Conservation (phyloP, 768 basidiomycete species). For the Peribolospora baueri region DNA sequence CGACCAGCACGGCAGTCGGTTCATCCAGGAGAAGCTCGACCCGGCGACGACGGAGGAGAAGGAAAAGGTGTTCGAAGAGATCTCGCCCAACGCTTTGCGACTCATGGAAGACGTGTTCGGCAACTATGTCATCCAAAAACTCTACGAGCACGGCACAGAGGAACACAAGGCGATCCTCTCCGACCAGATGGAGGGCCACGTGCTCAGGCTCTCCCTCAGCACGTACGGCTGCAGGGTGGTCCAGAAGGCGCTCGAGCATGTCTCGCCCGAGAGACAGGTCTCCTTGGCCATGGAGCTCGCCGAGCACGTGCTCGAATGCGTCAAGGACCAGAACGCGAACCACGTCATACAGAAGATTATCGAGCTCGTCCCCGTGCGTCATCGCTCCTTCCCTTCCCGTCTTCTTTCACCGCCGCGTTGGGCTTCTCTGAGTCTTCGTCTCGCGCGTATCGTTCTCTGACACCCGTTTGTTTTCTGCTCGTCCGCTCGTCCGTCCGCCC, state of each 20-base stretch:
- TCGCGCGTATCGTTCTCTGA: too few species aligned
- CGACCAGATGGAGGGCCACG: conserved; percentile 48
- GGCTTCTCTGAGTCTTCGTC: too few species aligned
- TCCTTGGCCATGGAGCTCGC: conserved; percentile 54
- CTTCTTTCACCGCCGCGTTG: too few species aligned
- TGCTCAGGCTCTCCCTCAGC: conserved; percentile 53
- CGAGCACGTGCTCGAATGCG: conserved; percentile 53
- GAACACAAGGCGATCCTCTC: conserved; percentile 47
- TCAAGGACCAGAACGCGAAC: conserved; percentile 78
- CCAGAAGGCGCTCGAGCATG: conserved; percentile 72
- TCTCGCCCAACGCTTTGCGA: conserved; percentile 50
- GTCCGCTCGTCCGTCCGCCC: too few species aligned
- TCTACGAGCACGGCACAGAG: conserved; percentile 65
- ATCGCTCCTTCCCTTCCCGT: too few species aligned
- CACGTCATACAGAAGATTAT: conserved; percentile 82
- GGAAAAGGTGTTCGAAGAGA: conserved; percentile 60
- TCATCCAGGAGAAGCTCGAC: conserved; percentile 75
- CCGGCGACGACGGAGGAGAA: conserved; percentile 52
- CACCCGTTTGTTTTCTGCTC: too few species aligned
- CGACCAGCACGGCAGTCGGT: conserved; percentile 94
- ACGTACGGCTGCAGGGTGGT: conserved; percentile 94
- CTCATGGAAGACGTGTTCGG: conserved; percentile 84
- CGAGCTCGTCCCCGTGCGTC: conserved; percentile 33
- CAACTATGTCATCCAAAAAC: conserved; percentile 87
- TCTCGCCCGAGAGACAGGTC: conserved; percentile 52